Conservation (phyloP, 1,284 basidiomycete species). For the Cutaneotrichosporon cavernicola region DNA sequence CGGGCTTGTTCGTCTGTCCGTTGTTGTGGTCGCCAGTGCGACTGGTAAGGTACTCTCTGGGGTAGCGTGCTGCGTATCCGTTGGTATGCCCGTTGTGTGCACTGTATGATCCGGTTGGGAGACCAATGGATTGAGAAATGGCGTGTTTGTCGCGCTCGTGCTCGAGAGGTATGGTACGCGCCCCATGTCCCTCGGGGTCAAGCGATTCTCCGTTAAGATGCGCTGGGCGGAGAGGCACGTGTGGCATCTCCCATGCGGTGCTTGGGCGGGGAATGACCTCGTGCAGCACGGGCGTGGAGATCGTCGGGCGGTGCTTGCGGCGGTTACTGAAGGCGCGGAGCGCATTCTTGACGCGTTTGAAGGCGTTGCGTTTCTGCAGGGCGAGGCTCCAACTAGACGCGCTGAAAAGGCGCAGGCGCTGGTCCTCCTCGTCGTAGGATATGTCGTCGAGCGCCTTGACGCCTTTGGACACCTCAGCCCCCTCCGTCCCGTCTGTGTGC, state of each 20-base stretch:
- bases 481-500: not conserved
- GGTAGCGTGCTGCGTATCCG: not conserved
- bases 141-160: not conserved
- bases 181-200: not conserved
- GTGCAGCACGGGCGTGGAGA: not conserved
- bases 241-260: not conserved
- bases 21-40: not conserved
- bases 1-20: not conserved
- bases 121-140: not conserved
- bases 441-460: not conserved
- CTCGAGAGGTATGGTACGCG: not conserved
- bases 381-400: not conserved
- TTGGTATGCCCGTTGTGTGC: too few relatives aligned
- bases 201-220: not conserved
- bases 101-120: too few relatives aligned
- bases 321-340: not conserved
- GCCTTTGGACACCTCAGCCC: not conserved
- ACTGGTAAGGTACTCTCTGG: not conserved
- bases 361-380: not conserved
- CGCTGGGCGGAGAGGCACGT: not conserved
- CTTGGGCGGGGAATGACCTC: not conserved
- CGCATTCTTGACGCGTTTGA: constrained; percentile 1
- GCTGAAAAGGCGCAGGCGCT: not conserved
- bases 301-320: not conserved
- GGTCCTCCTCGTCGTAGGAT: not conserved